These are phyloP conservation scores for Pyrenophora seminiperda DNA, from an alignment of 2,329 filamentous ascomycete species.

Conservation along the genomic window DNA sequence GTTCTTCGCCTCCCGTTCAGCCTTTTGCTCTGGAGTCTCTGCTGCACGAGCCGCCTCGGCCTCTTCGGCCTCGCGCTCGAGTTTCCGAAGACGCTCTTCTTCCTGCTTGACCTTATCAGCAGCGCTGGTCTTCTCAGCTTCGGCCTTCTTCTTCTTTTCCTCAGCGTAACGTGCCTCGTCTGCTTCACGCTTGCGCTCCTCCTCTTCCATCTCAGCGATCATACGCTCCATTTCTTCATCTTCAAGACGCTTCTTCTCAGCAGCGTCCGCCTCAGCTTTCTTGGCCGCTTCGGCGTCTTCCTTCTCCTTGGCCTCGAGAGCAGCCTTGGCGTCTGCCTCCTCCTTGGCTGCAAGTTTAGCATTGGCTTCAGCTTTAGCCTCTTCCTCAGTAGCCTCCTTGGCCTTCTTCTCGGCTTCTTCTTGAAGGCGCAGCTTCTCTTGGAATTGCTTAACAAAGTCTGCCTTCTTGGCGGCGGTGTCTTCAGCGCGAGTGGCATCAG, in stretches of 20 bases:
- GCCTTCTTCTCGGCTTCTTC: slow-evolving; percentile 65
- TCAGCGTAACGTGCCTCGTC: slow-evolving; percentile 73
- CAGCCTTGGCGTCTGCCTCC: slow-evolving; percentile 45
- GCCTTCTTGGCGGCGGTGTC: slow-evolving; percentile 65
- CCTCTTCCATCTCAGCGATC: slow-evolving; percentile 65
- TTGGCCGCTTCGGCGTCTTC: slow-evolving; percentile 43
- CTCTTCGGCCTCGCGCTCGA: slow-evolving; percentile 57
- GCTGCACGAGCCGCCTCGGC: slow-evolving; percentile 52
- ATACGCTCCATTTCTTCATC: slow-evolving; percentile 61
- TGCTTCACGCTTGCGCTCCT: slow-evolving; percentile 60
- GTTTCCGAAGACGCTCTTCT: slow-evolving; percentile 59
- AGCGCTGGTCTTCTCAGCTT: slow-evolving; percentile 63
- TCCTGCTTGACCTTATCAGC: slow-evolving; percentile 52
- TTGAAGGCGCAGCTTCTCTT: slow-evolving; percentile 54
- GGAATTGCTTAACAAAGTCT: slow-evolving; percentile 72
- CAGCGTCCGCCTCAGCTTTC: slow-evolving; percentile 49
- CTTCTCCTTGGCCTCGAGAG: slow-evolving; percentile 38
- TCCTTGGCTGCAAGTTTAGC: slow-evolving; percentile 60
- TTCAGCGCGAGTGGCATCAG: slow-evolving; percentile 67
- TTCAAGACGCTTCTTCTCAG: slow-evolving; percentile 44
- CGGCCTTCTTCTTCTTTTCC: slow-evolving; percentile 67
- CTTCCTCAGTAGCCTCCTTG: slow-evolving; percentile 48
- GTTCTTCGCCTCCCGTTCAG: slow-evolving; percentile 45
- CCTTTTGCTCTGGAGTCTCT: slow-evolving; percentile 51
- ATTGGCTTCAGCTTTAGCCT: slow-evolving; percentile 51